Evolutionary conservation across 2,329 filamentous ascomycete species (phyloP).

Genomic region (Claviceps monticola): DNA sequence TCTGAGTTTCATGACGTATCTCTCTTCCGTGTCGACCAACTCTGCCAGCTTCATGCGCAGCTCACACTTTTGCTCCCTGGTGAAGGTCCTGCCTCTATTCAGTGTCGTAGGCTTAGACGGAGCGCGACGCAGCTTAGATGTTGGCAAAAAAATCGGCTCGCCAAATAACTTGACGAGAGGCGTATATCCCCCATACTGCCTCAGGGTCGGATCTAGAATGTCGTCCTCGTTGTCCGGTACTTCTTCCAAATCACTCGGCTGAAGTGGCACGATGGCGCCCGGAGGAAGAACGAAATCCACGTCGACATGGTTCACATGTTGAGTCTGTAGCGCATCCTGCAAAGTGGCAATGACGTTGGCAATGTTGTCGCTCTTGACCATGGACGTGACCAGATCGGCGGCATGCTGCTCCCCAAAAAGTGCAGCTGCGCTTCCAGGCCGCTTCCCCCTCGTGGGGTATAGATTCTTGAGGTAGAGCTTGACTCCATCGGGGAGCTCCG

Average conservation of each 20-base stretch:
- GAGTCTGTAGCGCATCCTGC: slow-evolving; percentile 62
- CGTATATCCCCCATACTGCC: slow-evolving; percentile 66
- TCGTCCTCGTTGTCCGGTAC: slow-evolving; percentile 51
- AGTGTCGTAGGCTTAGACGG: slow-evolving; percentile 75
- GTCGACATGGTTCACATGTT: slow-evolving; percentile 74
- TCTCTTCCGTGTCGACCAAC: slow-evolving; percentile 82
- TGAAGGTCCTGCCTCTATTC: slow-evolving; percentile 64
- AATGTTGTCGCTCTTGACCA: slow-evolving; percentile 69
- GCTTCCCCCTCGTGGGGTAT: slow-evolving; percentile 40
- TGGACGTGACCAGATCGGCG: slow-evolving; percentile 72
- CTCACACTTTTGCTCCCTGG: slow-evolving; percentile 68
- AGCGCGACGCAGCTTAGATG: slow-evolving; percentile 67
- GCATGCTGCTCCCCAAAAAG: slow-evolving; percentile 89
- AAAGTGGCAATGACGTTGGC: slow-evolving; percentile 60
- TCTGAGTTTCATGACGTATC: slow-evolving; percentile 79
- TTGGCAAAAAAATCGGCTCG: slow-evolving; percentile 75
- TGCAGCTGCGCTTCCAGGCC: slow-evolving; percentile 49
- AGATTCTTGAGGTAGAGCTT: slow-evolving; percentile 54
- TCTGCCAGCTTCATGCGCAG: slow-evolving; percentile 82
- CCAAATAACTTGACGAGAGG: slow-evolving; percentile 68
- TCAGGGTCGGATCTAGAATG: slow-evolving; percentile 46
- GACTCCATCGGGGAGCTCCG: slow-evolving; percentile 64
- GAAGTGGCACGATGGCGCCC: slow-evolving; percentile 55
- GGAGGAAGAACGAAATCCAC: slow-evolving; percentile 75
- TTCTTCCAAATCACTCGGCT: slow-evolving; percentile 44